Conservation (phyloP, 1,139 yeast genomes). For the Magnusiomyces ingens region DNA sequence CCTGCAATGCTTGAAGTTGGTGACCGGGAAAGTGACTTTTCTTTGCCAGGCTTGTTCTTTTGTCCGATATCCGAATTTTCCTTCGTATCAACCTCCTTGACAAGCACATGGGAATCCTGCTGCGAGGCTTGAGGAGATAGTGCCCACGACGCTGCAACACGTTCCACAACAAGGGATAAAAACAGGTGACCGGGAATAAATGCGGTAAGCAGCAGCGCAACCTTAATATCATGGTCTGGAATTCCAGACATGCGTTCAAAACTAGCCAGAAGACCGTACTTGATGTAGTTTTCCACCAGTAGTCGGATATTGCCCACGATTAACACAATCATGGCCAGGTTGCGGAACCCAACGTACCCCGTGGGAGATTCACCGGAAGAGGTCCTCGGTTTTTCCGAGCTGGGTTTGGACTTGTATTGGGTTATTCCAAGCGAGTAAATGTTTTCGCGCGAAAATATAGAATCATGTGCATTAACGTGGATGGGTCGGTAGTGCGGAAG, state of each 20-base stretch:
- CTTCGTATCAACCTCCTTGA: not conserved
- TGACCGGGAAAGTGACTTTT: not conserved
- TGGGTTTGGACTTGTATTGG: not conserved
- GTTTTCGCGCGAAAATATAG: constrained; percentile 20
- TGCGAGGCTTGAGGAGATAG: constrained; percentile 5
- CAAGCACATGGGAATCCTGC: not conserved
- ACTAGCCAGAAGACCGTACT: constrained; percentile 33
- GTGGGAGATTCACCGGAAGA: constrained; percentile 18
- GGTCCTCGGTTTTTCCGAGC: not conserved
- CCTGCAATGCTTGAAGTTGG: constrained; percentile 7
- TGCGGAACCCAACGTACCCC: constrained; percentile 35
- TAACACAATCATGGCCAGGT: constrained; percentile 36
- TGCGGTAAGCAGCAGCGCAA: constrained; percentile 25
- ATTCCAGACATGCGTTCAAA: constrained; percentile 31
- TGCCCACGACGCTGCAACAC: constrained; percentile 21
- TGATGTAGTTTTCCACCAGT: constrained; percentile 34
- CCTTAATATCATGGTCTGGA: constrained; percentile 27
- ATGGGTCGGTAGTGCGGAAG: constrained; percentile 23
- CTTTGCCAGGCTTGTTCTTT: not conserved
- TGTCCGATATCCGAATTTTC: not conserved
- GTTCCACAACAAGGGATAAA: constrained; percentile 34
- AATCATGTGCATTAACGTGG: constrained; percentile 19
- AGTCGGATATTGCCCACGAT: constrained; percentile 37
- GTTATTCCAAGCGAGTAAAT: not conserved
- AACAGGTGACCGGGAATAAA: constrained; percentile 35